A percentile compares a stretch with the other conserved stretches of the same genome.
Conservation (phyloP, 2,329 filamentous ascomycete species). For the Xenosphaeropsis pyriputrescens region DNA sequence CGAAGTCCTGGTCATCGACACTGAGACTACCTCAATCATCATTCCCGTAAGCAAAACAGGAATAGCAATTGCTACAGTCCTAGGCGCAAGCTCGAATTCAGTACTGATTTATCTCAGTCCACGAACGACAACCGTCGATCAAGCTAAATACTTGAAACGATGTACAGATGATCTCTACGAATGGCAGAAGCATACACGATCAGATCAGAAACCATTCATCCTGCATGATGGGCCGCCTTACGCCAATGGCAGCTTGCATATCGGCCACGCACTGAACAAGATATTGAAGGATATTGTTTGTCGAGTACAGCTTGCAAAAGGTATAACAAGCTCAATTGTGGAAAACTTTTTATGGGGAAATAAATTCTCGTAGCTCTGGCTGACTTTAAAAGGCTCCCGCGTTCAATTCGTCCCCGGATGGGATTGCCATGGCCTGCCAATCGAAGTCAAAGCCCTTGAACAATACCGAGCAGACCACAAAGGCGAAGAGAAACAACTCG, state of each 20-base stretch:
- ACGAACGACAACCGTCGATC: constrained; percentile 25
- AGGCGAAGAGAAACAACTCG: constrained; percentile 24
- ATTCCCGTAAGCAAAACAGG: constrained; percentile 41
- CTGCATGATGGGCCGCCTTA: constrained; percentile 96
- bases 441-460: constrained; percentile 80
- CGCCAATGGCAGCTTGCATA: constrained; percentile 82
- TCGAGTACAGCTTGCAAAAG: constrained; percentile 65
- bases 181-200: constrained; percentile 49
- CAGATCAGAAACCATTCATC: constrained; percentile 42
- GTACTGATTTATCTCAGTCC: constrained; percentile 10
- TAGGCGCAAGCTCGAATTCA: not conserved
- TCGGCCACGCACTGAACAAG: constrained; percentile 94
- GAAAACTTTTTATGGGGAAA: not conserved
- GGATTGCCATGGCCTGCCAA: constrained; percentile 96
- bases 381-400: constrained; percentile 30
- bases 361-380: too few relatives aligned
- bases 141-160: constrained; percentile 47
- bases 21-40: constrained; percentile 60
- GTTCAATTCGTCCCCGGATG: constrained; percentile 83
- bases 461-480: constrained; percentile 9
- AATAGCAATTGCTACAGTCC: not conserved
- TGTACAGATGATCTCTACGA: constrained; percentile 80
- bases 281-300: constrained; percentile 90
- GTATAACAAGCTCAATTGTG: constrained; percentile 12
- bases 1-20: constrained; percentile 57